Base-by-base conservation (phyloP, 768 basidiomycete genomes). In the Pulveroboletus sp. region DNA sequence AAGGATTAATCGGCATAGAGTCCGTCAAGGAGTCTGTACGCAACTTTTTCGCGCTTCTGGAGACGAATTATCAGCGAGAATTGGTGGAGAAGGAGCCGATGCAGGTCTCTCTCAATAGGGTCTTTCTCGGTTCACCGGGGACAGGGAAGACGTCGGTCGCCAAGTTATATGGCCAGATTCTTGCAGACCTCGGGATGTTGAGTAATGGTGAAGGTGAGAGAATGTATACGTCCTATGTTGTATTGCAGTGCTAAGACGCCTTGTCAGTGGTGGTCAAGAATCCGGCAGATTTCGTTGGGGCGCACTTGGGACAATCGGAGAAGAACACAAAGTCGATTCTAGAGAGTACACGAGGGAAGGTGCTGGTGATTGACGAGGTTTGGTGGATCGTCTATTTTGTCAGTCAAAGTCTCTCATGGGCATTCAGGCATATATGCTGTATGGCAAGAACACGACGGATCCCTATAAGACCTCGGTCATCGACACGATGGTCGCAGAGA, bases 111-210 rank as follows among this genome's bases (percentile, higher is more conserved):
- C 73, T 86, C 50, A 86, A 87, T 50, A 76, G 81, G 11, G 78
- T 82, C 1, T 84, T 88, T 64, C 59, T 84, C 8, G 86, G 85
- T 5, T 78, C 79, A 5, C 85, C 85, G 8, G 85, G 85, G 1
- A 86, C 83, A 0, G 85, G 84, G 0, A 87, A 87, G 60, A 86
- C 85, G 5, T 79, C 84, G 0, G 85, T 88, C 0, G 84, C 82
- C 5, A 80, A 78, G 57, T 58, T 84, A 11, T 86, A 87, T 50
- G 86, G 85, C 0, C 74, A 76, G 50, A 79, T 86, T 47, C 62
- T 87, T 3, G 76, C 76, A 0, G 82, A 85, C 46, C 62, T 88
- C 0, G 78, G 78, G 4, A 63, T 88, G 38, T 62, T 88, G n/a
- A 84, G 80, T 61, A 85, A 83, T 39, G 82, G 82, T 8, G 85